phyloP scores from a whole-genome alignment of 2,329 filamentous ascomycete genomes.

The Fusarium longipes region DNA sequence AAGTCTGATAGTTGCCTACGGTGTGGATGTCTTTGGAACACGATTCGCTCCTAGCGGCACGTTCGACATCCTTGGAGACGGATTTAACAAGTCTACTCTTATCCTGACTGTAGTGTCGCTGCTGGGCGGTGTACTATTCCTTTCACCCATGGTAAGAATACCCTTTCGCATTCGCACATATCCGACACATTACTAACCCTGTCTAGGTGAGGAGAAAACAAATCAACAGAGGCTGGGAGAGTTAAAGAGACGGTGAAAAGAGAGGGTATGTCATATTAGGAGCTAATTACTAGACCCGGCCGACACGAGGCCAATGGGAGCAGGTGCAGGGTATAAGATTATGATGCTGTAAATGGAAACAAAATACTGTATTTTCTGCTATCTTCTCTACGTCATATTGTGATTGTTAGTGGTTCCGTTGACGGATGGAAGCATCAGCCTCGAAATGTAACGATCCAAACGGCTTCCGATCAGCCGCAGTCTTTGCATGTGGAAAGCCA shows the following conservation, averaged over 20 bases:
- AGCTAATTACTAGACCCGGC: constrained; percentile 32
- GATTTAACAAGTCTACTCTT: constrained; percentile 91
- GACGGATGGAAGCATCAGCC: constrained; percentile 17
- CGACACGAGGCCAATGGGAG: constrained; percentile 20
- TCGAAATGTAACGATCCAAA: constrained; percentile 29
- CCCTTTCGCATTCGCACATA: not conserved
- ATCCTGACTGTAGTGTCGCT: constrained; percentile 85
- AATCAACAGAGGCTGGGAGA: constrained; percentile 72
- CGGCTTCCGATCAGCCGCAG: not conserved
- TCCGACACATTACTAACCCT: constrained; percentile 48
- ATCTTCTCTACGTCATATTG: constrained; percentile 5
- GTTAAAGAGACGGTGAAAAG: constrained; percentile 43
- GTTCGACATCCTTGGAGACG: constrained; percentile 93
- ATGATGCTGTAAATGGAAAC: constrained; percentile 44
- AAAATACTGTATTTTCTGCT: not conserved
- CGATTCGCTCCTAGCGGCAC: constrained; percentile 86
- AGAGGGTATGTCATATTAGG: constrained; percentile 33
- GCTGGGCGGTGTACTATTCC: constrained; percentile 76
- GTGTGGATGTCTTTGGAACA: constrained; percentile 88
- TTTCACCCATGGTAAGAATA: constrained; percentile 86
- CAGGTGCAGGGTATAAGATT: constrained; percentile 11
- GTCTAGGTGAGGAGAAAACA: constrained; percentile 71
- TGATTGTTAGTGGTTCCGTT: not conserved
- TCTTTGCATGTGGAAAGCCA: constrained; percentile 10
- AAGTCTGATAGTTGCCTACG: constrained; percentile 87